phyloP scores from a whole-genome alignment of 768 basidiomycete genomes.

The Sutorius australiensis region DNA sequence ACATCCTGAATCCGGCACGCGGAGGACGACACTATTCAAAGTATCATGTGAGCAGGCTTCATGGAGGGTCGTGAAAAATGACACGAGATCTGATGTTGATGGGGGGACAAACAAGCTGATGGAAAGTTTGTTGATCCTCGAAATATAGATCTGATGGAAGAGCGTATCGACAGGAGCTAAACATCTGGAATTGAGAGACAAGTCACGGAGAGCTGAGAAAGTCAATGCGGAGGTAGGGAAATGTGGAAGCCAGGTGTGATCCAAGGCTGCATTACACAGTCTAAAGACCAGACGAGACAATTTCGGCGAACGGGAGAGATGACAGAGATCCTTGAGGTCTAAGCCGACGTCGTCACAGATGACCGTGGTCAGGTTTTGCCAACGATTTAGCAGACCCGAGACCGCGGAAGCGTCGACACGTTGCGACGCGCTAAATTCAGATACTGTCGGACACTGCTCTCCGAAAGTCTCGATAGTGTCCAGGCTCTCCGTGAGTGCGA shows the following conservation, averaged over 20 bases:
- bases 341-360: background rate
- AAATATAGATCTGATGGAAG: background rate
- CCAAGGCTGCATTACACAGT: background rate
- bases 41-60: background rate
- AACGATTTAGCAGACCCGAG: constrained; percentile 5
- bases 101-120: background rate
- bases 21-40: background rate
- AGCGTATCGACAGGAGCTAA: background rate
- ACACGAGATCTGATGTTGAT: background rate
- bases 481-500: background rate
- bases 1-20: background rate
- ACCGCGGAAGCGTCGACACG: background rate
- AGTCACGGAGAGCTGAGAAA: background rate
- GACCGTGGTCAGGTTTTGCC: constrained; percentile 4
- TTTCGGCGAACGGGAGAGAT: constrained; percentile 1
- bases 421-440: background rate
- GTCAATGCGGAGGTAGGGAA: background rate
- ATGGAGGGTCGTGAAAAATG: constrained; percentile 4
- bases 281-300: background rate
- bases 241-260: background rate
- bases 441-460: background rate
- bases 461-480: background rate
- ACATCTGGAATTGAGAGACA: background rate
- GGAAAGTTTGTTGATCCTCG: background rate
- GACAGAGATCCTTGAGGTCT: background rate